phyloP scores from a whole-genome alignment of 164 flowering plant species.

The Stephania yunnanensis region DNA sequence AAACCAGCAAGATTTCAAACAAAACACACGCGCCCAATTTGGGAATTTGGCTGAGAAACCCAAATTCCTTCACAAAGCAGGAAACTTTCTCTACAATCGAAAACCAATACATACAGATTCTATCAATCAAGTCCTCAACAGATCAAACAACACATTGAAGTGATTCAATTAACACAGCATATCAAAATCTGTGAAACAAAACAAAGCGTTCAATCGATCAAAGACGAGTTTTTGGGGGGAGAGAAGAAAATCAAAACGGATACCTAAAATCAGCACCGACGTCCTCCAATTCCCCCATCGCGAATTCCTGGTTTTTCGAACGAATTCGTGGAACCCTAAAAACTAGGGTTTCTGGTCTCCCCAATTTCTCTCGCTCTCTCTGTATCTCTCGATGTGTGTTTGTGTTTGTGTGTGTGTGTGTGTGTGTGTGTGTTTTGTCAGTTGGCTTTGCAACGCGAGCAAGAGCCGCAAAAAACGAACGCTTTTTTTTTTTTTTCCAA shows the following conservation, averaged over 20 bases:
- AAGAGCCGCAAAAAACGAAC: too few species aligned
- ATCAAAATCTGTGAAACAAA: neutral
- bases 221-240: neutral
- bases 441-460: too few species aligned
- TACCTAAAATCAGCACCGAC: slow-evolving; percentile 33
- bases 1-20: neutral
- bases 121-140: neutral
- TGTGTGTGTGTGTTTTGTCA: too few species aligned
- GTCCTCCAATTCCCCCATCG: slow-evolving; percentile 31
- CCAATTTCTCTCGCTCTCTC: neutral
- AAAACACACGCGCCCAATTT: neutral
- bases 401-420: too few species aligned
- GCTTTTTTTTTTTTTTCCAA: too few species aligned
- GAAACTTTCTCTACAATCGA: neutral
- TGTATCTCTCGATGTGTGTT: too few species aligned
- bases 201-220: neutral
- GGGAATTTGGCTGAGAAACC: neutral
- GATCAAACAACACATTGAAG: neutral
- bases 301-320: neutral
- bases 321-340: neutral
- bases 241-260: neutral
- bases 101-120: neutral
- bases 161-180: neutral
- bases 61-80: neutral
- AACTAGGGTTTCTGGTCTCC: neutral